Conservation (phyloP, 2,329 filamentous ascomycete genomes). For the Lachnellula cervina region DNA sequence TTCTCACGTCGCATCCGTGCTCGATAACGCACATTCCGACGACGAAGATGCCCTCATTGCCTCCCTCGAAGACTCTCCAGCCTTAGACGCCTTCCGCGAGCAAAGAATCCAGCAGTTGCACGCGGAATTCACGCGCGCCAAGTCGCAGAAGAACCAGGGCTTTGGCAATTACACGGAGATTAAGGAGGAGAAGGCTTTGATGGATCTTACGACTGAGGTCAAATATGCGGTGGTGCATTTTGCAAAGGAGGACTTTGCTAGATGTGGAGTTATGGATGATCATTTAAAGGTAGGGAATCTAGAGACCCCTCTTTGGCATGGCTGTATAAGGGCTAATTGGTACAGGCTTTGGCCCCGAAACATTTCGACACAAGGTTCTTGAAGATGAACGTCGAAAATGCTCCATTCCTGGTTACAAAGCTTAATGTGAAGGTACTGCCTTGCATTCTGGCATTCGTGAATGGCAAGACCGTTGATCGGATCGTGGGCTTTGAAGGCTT, state of each 20-base stretch:
- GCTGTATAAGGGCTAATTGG: conserved; percentile 2
- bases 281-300: conserved; percentile 37
- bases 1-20: conserved; percentile 44
- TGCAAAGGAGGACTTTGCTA: conserved; percentile 37
- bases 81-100: conserved; percentile 50
- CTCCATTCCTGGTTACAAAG: conserved; percentile 53
- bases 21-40: conserved; percentile 39
- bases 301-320: background rate
- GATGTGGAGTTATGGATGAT: conserved; percentile 38
- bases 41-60: conserved; percentile 56
- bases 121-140: conserved; percentile 48
- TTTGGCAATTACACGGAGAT: conserved; percentile 52
- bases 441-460: conserved; percentile 52
- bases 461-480: conserved; percentile 50
- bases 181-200: conserved; percentile 52
- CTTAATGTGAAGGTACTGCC: conserved; percentile 53
- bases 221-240: conserved; percentile 39
- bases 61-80: conserved; percentile 47
- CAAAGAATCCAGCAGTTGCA: conserved; percentile 54
- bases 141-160: conserved; percentile 43
- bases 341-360: conserved; percentile 45
- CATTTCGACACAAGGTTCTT: conserved; percentile 56
- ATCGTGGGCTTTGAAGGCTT: conserved; percentile 57
- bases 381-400: conserved; percentile 55
- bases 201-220: conserved; percentile 40